Evolutionary conservation across 2,329 filamentous ascomycete genomes (phyloP).

Genomic region (Diaporthe ilicicola): DNA sequence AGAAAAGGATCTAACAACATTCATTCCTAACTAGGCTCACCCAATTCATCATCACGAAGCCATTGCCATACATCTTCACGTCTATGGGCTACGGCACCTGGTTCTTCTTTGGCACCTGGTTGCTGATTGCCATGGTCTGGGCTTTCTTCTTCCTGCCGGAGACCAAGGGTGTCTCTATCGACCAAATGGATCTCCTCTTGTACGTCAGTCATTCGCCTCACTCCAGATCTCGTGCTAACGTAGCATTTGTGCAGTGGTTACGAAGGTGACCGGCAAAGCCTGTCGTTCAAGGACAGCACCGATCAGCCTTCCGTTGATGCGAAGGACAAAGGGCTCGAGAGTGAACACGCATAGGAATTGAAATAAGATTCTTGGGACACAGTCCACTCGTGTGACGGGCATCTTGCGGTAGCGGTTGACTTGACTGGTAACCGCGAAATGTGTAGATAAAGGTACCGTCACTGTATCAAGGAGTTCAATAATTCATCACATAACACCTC

Average conservation of each 20-base stretch:
- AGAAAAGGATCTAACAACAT: background rate
- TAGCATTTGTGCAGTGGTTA: background rate
- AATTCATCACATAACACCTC: background rate
- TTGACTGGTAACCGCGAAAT: too few relatives aligned
- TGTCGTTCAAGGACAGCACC: background rate
- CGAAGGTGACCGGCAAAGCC: background rate
- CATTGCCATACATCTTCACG: constrained; percentile 54
- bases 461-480: background rate
- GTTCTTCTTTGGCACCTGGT: constrained; percentile 64
- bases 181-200: constrained; percentile 55
- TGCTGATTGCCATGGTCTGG: constrained; percentile 57
- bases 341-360: constrained; percentile 12
- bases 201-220: background rate
- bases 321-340: constrained; percentile 5
- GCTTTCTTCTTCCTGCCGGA: constrained; percentile 62
- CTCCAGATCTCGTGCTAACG: background rate
- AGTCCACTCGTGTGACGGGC: background rate
- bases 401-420: too few relatives aligned
- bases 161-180: constrained; percentile 62
- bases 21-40: constrained; percentile 41
- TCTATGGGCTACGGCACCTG: constrained; percentile 59
- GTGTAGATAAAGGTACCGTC: background rate
- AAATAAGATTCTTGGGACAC: background rate
- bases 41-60: constrained; percentile 54
- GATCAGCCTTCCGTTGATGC: background rate